These are phyloP conservation scores for Tetrahymena elliotti DNA, from an alignment of 73 alveolate species.

Conservation along the genomic window DNA sequence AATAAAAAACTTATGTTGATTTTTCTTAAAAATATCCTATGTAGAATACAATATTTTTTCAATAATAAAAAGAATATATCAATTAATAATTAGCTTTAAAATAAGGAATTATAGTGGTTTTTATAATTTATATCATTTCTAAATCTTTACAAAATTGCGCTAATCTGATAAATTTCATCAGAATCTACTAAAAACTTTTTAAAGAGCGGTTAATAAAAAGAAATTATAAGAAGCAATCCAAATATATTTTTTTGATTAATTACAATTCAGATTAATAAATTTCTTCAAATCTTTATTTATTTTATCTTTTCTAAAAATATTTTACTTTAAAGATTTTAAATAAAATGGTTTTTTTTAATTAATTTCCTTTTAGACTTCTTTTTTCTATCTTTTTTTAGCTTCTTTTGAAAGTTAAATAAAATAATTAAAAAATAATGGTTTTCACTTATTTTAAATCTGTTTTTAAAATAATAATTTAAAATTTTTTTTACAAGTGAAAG, in stretches of 20 bases:
- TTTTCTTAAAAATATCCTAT: background rate
- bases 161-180: background rate
- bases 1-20: background rate
- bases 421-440: too few relatives aligned
- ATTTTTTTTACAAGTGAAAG: too few relatives aligned
- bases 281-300: too few relatives aligned
- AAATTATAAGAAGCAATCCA: background rate
- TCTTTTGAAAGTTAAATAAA: too few relatives aligned
- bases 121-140: background rate
- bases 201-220: background rate
- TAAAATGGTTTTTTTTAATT: too few relatives aligned
- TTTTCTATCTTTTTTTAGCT: too few relatives aligned
- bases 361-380: too few relatives aligned
- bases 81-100: background rate
- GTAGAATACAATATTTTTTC: background rate
- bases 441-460: too few relatives aligned
- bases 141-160: background rate
- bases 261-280: too few relatives aligned
- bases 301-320: too few relatives aligned
- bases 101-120: background rate
- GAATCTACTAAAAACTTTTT: background rate
- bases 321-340: too few relatives aligned
- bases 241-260: background rate
- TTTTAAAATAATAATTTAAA: too few relatives aligned
- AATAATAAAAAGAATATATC: background rate